Evolutionary conservation across 2,329 filamentous ascomycete genomes (phyloP).

Genomic region (Colletotrichum tofieldiae): DNA sequence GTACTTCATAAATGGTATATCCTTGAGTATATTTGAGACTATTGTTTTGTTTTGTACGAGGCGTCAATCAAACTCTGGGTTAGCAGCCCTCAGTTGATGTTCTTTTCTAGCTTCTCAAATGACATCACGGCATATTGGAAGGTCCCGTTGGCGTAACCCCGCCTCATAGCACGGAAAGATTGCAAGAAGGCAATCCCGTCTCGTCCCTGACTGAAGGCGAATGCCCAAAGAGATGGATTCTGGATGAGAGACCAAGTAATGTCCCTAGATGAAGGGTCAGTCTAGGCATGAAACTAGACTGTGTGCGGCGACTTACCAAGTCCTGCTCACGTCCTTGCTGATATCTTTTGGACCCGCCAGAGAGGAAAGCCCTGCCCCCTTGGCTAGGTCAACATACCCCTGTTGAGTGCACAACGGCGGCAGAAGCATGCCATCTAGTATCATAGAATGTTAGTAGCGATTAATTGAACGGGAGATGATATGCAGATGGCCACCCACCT

Average conservation of each 20-base stretch:
- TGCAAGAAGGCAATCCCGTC: slow-evolving; percentile 74
- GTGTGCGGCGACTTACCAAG: slow-evolving; percentile 62
- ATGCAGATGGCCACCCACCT: slow-evolving; percentile 52
- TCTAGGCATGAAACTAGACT: not conserved
- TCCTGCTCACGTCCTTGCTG: slow-evolving; percentile 71
- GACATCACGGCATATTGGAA: slow-evolving; percentile 73
- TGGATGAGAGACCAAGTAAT: slow-evolving; percentile 75
- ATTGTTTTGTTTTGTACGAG: not conserved
- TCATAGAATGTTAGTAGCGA: not conserved
- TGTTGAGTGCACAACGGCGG: slow-evolving; percentile 69
- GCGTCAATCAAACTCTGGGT: not conserved
- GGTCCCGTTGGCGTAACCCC: slow-evolving; percentile 71
- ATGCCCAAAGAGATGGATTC: slow-evolving; percentile 73
- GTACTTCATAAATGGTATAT: too few relatives aligned
- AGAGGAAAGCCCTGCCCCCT: slow-evolving; percentile 62
- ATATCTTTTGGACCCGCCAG: slow-evolving; percentile 68
- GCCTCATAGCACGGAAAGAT: slow-evolving; percentile 73
- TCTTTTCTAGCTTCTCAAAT: slow-evolving; percentile 61
- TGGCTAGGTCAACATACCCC: slow-evolving; percentile 68
- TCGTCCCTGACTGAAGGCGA: slow-evolving; percentile 72
- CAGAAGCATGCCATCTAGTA: slow-evolving; percentile 71
- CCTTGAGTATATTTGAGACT: not conserved
- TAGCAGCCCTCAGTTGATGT: not conserved
- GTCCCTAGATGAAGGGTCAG: slow-evolving; percentile 60
- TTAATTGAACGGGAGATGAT: not conserved